Evolutionary conservation across 2,329 filamentous ascomycete species (phyloP).

Genomic region (Fusarium austroafricanum): DNA sequence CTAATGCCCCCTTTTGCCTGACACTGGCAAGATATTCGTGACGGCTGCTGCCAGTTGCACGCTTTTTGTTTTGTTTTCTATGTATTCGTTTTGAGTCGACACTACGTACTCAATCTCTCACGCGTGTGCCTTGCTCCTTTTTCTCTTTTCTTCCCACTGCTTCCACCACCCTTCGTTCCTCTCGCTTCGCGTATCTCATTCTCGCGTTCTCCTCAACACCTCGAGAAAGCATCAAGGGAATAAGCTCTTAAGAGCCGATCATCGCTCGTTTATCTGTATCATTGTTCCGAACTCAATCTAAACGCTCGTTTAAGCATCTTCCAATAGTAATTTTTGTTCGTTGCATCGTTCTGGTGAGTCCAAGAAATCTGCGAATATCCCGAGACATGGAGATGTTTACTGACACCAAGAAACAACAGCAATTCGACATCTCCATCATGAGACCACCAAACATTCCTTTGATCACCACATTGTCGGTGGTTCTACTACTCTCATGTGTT

Average conservation of each 20-base stretch:
- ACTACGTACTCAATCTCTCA: conserved; percentile 2
- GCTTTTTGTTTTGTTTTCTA: conserved; percentile 13
- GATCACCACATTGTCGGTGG: conserved; percentile 48
- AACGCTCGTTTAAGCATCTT: conserved; percentile 13
- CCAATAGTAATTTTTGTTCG: background rate
- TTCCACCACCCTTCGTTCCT: conserved; percentile 10
- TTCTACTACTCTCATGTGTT: conserved; percentile 44
- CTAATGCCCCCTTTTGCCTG: conserved; percentile 16
- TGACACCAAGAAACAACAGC: conserved; percentile 10
- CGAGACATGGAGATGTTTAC: background rate
- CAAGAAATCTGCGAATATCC: background rate
- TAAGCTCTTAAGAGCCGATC: background rate
- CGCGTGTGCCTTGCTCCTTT: conserved; percentile 4
- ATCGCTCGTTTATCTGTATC: conserved; percentile 28
- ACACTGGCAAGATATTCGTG: conserved; percentile 33
- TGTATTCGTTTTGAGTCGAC: conserved; percentile 16
- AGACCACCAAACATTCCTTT: conserved; percentile 48
- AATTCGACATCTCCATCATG: conserved; percentile 50
- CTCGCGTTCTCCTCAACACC: conserved; percentile 13
- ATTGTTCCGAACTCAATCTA: conserved; percentile 1
- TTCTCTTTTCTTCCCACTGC: conserved; percentile 4
- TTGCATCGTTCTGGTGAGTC: conserved; percentile 1
- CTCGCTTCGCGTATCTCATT: conserved; percentile 3
- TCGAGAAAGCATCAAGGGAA: conserved; percentile 9
- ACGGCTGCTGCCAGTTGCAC: conserved; percentile 41